Evolutionary conservation across 208 protist genomes (phyloP), one percentile per base, ranked within the genome.

Genomic region (Angomonas ambiguus): DNA sequence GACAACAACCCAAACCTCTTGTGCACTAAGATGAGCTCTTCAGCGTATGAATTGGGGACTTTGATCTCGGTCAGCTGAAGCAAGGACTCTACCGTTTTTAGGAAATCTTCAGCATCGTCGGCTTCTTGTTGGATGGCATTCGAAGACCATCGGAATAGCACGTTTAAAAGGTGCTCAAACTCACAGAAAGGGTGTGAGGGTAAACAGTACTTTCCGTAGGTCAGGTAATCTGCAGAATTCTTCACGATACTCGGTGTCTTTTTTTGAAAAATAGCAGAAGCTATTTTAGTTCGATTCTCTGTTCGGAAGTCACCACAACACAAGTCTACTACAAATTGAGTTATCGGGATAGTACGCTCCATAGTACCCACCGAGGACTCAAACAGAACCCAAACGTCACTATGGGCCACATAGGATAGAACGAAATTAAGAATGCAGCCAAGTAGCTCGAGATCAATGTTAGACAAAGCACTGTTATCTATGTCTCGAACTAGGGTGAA

Each of bases 361-460:
- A 86, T 41, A 2, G 70, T 58, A 11, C 56, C 71, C 24, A 87
- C 32, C 24, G 80, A 77, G 18, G 69, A 53, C 28, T 78, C 80
- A n/a, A 89, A 71, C 0, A 87, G 53, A 6, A 68, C 69, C 72
- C 85, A 83, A 2, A 87, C 82, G 30, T 92, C 85, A 58, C 85
- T 92, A 61, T 83, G 80, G 30, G 77, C 73, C 6, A 92, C 71
- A 20, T 68, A 67, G 22, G 72, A 72, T 30, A 92, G 65, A 38
- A 92, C 30, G 51, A 89, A 67, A 31, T 71, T 72, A 13, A 92
- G 72, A 13, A 65, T 80, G 59, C 74, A 79, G 8, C 78, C 78
- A 20, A 89, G 63, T 22, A 88, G 64, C 48, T 80, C 71, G 8
- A 77, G 56, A 68, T 88, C 85, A 3, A 76, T 67, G 4, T 71